These are phyloP conservation scores for Mariannaea sp. DNA, from an alignment of 2,329 filamentous ascomycete genomes.

Conservation along the genomic window DNA sequence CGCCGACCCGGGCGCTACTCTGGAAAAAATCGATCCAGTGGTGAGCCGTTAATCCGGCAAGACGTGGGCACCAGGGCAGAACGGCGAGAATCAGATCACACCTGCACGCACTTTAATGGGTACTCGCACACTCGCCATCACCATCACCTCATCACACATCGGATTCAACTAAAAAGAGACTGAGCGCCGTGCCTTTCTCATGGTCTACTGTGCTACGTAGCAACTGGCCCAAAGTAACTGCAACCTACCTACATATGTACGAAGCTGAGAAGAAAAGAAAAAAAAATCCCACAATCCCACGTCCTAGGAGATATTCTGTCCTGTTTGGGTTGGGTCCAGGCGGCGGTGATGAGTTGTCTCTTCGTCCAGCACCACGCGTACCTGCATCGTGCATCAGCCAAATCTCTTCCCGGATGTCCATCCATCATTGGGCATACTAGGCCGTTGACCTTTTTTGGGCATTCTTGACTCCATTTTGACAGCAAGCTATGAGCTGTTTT, in stretches of 20 bases:
- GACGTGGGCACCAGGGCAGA: conserved; percentile 4
- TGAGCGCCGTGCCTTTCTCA: not conserved
- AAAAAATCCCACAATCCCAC: no score
- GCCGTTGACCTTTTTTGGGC: conserved; percentile 2
- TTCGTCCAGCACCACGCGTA: conserved; percentile 6
- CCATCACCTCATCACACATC: not conserved
- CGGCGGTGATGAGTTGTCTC: conserved; percentile 32
- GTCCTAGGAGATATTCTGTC: not conserved
- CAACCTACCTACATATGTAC: no score
- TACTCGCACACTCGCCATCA: conserved; percentile 1
- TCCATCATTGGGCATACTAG: conserved; percentile 1
- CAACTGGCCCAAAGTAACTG: no score
- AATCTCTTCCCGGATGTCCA: not conserved
- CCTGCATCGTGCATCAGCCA: conserved; percentile 12
- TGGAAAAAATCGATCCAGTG: conserved; percentile 15
- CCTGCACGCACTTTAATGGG: conserved; percentile 22
- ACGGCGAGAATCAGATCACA: conserved; percentile 11
- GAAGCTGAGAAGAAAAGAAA: no score
- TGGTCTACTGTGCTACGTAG: no score
- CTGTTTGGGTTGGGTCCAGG: not conserved
- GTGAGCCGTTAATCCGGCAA: conserved; percentile 13
- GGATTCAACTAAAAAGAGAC: no score
- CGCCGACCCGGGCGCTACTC: conserved; percentile 34
- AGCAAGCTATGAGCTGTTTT: conserved; percentile 5
- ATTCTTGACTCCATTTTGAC: conserved; percentile 1